A percentile compares a stretch with the other conserved stretches of the same genome.
These are phyloP conservation scores for Talaromyces proteolyticus DNA, from an alignment of 495 filamentous ascomycete genomes.

Conservation along the genomic window DNA sequence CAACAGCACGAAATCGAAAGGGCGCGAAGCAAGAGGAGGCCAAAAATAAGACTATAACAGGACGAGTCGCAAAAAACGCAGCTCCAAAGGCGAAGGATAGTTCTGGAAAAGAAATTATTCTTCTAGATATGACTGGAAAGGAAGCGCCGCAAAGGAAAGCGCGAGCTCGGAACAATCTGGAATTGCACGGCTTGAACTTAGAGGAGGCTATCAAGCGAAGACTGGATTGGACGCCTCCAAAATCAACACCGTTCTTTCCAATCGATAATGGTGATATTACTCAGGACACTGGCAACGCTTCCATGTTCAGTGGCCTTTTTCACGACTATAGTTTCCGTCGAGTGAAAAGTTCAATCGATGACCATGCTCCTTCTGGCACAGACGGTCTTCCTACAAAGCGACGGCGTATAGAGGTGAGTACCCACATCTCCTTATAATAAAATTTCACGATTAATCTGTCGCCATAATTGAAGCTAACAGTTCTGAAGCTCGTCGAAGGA, in stretches of 20 bases:
- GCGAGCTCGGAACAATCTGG: slow-evolving; percentile 8
- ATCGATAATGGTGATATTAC: slow-evolving; percentile 7
- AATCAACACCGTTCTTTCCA: slow-evolving; percentile 11
- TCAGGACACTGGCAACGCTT: neutral
- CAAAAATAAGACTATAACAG: slow-evolving; percentile 25
- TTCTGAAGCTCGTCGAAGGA: slow-evolving; percentile 20
- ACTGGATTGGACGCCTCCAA: slow-evolving; percentile 40
- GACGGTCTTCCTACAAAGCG: slow-evolving; percentile 31
- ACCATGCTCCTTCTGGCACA: slow-evolving; percentile 7
- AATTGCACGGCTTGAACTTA: slow-evolving; percentile 21
- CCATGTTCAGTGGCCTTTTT: slow-evolving; percentile 21
- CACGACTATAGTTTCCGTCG: slow-evolving; percentile 29
- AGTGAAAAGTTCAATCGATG: slow-evolving; percentile 4
- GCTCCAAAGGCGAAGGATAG: neutral
- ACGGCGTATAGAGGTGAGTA: slow-evolving; percentile 35
- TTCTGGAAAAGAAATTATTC: slow-evolving; percentile 6
- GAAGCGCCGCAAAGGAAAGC: slow-evolving; percentile 4
- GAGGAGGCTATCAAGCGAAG: slow-evolving; percentile 31
- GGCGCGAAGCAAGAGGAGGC: slow-evolving; percentile 14
- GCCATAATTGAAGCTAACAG: slow-evolving; percentile 4
- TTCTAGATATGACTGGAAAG: slow-evolving; percentile 10
- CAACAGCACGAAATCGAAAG: slow-evolving; percentile 13
- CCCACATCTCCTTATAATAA: too few species aligned
- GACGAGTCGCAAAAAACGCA: slow-evolving; percentile 3
- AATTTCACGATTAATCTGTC: too few species aligned